These are phyloP conservation scores for Torulaspora franciscae DNA, from an alignment of 805 yeast species.

Conservation along the genomic window DNA sequence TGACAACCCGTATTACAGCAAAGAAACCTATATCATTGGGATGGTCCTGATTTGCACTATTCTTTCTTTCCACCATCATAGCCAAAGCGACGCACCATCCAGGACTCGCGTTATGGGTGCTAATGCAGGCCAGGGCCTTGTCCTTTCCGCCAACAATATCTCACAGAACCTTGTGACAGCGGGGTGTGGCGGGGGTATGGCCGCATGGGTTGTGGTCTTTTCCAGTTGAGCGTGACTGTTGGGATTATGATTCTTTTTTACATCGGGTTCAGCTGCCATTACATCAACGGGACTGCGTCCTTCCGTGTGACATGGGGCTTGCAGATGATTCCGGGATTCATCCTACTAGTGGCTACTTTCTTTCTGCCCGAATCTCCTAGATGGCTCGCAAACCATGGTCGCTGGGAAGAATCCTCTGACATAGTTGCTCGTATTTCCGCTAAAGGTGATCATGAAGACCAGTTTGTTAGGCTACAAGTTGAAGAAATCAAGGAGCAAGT, in stretches of 20 bases:
- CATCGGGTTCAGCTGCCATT: constrained; percentile 67
- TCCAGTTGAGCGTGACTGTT: constrained; percentile 64
- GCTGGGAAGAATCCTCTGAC: constrained; percentile 48
- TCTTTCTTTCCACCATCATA: no score
- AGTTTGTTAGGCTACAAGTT: constrained; percentile 17
- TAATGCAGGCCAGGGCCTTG: no score
- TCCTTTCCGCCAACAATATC: no score
- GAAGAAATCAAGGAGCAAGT: constrained; percentile 35
- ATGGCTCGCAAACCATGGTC: constrained; percentile 55
- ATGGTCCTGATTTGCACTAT: no score
- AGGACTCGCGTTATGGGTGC: no score
- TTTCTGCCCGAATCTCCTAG: constrained; percentile 65
- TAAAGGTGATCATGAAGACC: constrained; percentile 32
- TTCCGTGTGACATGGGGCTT: constrained; percentile 79
- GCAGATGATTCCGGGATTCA: constrained; percentile 54
- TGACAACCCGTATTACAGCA: no score
- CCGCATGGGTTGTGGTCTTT: no score
- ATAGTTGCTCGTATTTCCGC: constrained; percentile 39
- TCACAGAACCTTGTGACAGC: no score
- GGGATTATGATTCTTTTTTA: constrained; percentile 75
- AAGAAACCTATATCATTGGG: no score
- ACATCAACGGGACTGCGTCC: constrained; percentile 45
- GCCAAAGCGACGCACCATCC: no score
- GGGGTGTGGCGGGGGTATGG: no score
- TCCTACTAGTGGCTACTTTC: constrained; percentile 39